Conservation (phyloP, 2,329 filamentous ascomycete genomes). For the Penicillium sp. region DNA sequence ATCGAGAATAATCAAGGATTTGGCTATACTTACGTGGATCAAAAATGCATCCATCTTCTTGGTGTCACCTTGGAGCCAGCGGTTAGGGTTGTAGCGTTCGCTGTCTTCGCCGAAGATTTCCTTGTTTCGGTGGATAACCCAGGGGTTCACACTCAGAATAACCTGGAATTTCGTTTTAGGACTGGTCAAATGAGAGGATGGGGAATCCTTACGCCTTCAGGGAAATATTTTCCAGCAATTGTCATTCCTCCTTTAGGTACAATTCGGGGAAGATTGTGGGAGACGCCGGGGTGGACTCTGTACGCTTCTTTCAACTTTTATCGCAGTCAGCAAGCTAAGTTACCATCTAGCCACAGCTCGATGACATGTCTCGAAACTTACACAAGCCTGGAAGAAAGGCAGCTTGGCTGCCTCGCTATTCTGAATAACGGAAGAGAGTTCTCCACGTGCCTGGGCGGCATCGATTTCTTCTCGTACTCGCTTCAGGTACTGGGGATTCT, state of each 20-base stretch:
- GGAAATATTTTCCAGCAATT: slow-evolving; percentile 30
- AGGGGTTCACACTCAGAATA: slow-evolving; percentile 37
- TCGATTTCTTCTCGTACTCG: slow-evolving; percentile 25
- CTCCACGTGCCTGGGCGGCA: slow-evolving; percentile 17
- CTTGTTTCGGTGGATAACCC: slow-evolving; percentile 25
- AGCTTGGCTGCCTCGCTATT: slow-evolving; percentile 33
- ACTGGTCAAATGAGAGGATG: background rate
- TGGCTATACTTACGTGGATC: slow-evolving; percentile 14
- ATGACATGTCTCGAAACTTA: slow-evolving; percentile 5
- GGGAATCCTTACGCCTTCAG: slow-evolving; percentile 22
- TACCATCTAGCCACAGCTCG: background rate
- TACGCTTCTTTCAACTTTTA: slow-evolving; percentile 39
- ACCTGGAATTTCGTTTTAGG: background rate
- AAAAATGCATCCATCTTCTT: slow-evolving; percentile 7
- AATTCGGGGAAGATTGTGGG: slow-evolving; percentile 31
- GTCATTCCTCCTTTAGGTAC: slow-evolving; percentile 33
- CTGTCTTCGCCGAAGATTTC: slow-evolving; percentile 24
- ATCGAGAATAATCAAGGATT: background rate
- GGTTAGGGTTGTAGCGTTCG: slow-evolving; percentile 24
- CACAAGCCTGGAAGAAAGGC: slow-evolving; percentile 39
- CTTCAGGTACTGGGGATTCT: slow-evolving; percentile 20
- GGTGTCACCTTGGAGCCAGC: slow-evolving; percentile 17
- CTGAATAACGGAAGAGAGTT: slow-evolving; percentile 22
- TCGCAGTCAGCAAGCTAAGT: background rate
- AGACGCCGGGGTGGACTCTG: slow-evolving; percentile 34